Base-by-base conservation (phyloP, 1,284 basidiomycete genomes). In the Tremellales sp. region DNA sequence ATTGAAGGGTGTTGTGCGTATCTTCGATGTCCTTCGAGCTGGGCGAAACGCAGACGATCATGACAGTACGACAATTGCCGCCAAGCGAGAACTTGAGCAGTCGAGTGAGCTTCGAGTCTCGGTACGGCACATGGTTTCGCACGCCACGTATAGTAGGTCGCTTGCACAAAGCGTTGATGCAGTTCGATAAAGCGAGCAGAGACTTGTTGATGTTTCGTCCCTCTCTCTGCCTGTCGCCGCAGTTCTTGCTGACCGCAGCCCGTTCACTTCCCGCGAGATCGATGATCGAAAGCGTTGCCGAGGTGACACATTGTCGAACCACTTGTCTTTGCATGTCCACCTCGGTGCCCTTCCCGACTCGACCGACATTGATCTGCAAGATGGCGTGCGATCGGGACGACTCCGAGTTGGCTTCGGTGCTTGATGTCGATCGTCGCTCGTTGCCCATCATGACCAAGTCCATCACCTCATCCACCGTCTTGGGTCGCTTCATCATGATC, bases 201-300 rank as follows among this genome's bases (percentile, higher is more conserved):
- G 91, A 96, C 74, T 96, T 92, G 78, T 97, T 97, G 77, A 97
- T 97, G 67, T 96, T 94, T 39, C 92, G 91, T 31, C 93, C 93
- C 72, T 97, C 93, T 29, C 93, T 85, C 86, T 97, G 90, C 23
- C 93, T 85, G 60, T 91, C 86, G n/a, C 93, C 93, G 84, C 93
- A 92, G 72, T 97, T 97, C 41, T 81, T 84, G 1, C 93, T 97
- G 0, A 90, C 92, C 8, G 90, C 87, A 8, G 93, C 93, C 21
- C 93, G 84, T 68, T 97, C 93, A 63, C 89, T 93, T 19, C 93
- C 93, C 5, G 93, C 93, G 48, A 97, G 79, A 75, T 97, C 93
- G 68, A 97, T 97, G 64, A 97, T 93, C 21, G 90, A 94, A 8
- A 97, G 80, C 1, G 90, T 94, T 11, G 83, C 93, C 66, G 90